Conservation (phyloP, 352 stramenopile species). For the Phytophthora idaei region DNA sequence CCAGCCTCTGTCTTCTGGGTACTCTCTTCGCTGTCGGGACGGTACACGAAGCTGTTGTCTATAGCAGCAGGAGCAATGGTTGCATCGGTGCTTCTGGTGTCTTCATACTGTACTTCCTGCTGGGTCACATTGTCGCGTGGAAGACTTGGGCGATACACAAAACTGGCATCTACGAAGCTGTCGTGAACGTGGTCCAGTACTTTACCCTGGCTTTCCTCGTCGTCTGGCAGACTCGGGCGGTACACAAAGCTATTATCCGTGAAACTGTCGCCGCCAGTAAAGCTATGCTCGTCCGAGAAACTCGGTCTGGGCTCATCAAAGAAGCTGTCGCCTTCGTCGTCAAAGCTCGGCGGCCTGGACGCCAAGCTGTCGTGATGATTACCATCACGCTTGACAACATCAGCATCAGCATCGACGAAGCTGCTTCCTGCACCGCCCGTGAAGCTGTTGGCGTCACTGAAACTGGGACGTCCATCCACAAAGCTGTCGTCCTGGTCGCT, state of each 20-base stretch:
- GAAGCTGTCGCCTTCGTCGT: conserved; percentile 23
- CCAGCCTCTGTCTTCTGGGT: not conserved
- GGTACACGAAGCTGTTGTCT: conserved; percentile 7
- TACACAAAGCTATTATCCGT: conserved; percentile 36
- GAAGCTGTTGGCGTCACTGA: conserved; percentile 15
- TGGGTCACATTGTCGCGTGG: not conserved
- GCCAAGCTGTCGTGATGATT: conserved; percentile 17
- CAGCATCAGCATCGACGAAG: not conserved
- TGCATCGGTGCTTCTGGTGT: not conserved
- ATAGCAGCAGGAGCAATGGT: too few species aligned
- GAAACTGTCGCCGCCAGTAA: conserved; percentile 28
- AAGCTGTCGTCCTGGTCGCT: not conserved
- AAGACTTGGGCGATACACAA: conserved; percentile 14
- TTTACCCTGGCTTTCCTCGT: conserved; percentile 13
- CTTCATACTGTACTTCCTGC: not conserved
- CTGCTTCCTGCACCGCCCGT: not conserved
- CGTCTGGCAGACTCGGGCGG: conserved; percentile 23
- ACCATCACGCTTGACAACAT: not conserved
- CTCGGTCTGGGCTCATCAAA: conserved; percentile 23
- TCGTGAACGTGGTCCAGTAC: not conserved
- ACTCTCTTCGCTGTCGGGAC: not conserved
- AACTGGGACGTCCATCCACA: not conserved
- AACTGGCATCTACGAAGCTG: conserved; percentile 25
- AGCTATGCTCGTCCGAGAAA: conserved; percentile 35
- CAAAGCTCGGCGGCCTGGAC: conserved; percentile 31